A percentile compares a stretch with the other conserved stretches of the same genome.
Conservation (phyloP, 768 basidiomycete species). For the Leccinum ochraceum region DNA sequence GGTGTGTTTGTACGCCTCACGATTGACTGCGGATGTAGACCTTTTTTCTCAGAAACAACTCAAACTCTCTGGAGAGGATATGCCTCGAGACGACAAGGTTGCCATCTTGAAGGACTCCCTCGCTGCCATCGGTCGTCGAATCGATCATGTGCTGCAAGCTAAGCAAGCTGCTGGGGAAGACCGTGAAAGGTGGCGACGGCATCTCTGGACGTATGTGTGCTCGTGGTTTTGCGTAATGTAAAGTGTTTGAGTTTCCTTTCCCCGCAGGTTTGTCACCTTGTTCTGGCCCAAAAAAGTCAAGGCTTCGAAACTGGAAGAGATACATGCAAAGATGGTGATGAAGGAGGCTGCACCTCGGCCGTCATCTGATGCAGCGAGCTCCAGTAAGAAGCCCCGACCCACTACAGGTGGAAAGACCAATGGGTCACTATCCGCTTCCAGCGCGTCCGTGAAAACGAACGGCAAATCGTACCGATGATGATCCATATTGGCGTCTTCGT, state of each 20-base stretch:
- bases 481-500: conserved; percentile 23
- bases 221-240: conserved; percentile 1
- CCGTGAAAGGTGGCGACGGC: conserved; percentile 83
- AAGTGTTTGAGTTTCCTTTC: conserved; percentile 8
- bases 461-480: conserved; percentile 64
- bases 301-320: conserved; percentile 89
- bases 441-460: conserved; percentile 50
- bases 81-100: conserved; percentile 95
- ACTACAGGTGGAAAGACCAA: conserved; percentile 53
- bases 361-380: conserved; percentile 46
- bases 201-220: conserved; percentile 90
- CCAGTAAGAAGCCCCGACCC: conserved; percentile 61
- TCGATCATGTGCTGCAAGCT: conserved; percentile 75
- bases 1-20: conserved; percentile 44
- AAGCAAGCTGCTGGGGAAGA: conserved; percentile 84
- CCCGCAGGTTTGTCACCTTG: conserved; percentile 82
- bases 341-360: conserved; percentile 72
- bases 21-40: conserved; percentile 4
- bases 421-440: conserved; percentile 47
- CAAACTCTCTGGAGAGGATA: conserved; percentile 89
- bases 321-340: conserved; percentile 95
- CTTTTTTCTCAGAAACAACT: conserved; percentile 77
- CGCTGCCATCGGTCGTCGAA: conserved; percentile 89
- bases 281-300: conserved; percentile 99
- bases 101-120: conserved; percentile 94